A percentile compares a stretch with the other conserved stretches of the same genome.
Evolutionary conservation across 1,139 yeast genomes (phyloP).

Genomic region (Kodamaea sp.): DNA sequence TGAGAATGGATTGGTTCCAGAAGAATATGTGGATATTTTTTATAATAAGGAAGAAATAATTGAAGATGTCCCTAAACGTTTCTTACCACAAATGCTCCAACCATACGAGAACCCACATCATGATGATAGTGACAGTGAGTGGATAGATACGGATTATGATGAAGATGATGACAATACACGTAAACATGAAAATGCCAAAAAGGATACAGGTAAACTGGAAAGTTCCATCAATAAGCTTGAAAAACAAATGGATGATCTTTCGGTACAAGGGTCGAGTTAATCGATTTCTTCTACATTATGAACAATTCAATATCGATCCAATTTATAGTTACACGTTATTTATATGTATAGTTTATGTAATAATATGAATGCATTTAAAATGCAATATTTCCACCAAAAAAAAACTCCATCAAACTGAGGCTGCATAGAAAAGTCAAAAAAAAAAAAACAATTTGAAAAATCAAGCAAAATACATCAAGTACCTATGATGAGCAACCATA

Average conservation of each 20-base stretch:
- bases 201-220: background rate
- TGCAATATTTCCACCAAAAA: too few species aligned
- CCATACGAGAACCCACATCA: conserved; percentile 10
- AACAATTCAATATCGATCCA: too few species aligned
- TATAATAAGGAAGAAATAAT: conserved; percentile 20
- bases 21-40: conserved; percentile 76
- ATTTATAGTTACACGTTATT: background rate
- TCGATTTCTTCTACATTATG: too few species aligned
- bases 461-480: too few species aligned
- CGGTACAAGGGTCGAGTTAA: too few species aligned
- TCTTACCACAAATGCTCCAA: conserved; percentile 41
- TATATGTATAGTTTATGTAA: background rate
- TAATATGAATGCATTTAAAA: too few species aligned
- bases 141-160: conserved; percentile 36
- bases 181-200: background rate
- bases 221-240: background rate
- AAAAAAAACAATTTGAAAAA: too few species aligned
- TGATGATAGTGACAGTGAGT: conserved; percentile 28
- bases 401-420: too few species aligned
- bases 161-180: conserved; percentile 7
- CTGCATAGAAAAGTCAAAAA: too few species aligned
- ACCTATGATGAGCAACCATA: too few species aligned
- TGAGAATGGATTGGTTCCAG: conserved; percentile 92
- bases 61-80: conserved; percentile 38
- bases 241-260: too few species aligned